Conservation (phyloP, 202 grass and related monocot species). For the Bolboschoenoplectus hybrid region DNA sequence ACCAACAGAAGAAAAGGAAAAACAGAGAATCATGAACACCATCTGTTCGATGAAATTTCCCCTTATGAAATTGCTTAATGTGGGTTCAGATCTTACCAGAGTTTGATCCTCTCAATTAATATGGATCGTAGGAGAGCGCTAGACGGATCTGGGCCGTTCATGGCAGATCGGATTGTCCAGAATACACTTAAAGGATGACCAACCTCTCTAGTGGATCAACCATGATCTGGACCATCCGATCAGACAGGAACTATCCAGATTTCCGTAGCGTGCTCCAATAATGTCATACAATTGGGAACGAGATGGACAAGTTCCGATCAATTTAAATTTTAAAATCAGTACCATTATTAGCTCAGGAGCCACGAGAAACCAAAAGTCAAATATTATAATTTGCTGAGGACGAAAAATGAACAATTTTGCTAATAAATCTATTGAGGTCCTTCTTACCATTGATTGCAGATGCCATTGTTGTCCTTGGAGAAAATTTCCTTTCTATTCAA, state of each 20-base stretch:
- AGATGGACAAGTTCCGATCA: neutral
- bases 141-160: neutral
- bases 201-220: neutral
- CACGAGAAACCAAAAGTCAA: neutral
- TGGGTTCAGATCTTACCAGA: slow-evolving; percentile 3
- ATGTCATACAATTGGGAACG: neutral
- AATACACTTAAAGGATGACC: neutral
- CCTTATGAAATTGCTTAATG: slow-evolving; percentile 15
- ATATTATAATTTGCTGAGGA: neutral
- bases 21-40: neutral
- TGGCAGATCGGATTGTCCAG: slow-evolving; percentile 25
- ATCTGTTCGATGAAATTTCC: slow-evolving; percentile 29
- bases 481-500: slow-evolving; percentile 13
- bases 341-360: neutral
- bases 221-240: slow-evolving; percentile 20
- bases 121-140: neutral
- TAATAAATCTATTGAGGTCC: slow-evolving; percentile 42
- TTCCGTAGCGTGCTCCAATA: neutral
- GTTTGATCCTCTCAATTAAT: neutral
- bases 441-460: slow-evolving; percentile 56
- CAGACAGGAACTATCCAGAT: neutral
- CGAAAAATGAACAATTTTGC: neutral
- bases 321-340: slow-evolving; percentile 17
- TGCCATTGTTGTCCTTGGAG: slow-evolving; percentile 47
- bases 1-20: neutral